Evolutionary conservation across 306 rosid genomes (phyloP).

Genomic region (Castanea mollissima): DNA sequence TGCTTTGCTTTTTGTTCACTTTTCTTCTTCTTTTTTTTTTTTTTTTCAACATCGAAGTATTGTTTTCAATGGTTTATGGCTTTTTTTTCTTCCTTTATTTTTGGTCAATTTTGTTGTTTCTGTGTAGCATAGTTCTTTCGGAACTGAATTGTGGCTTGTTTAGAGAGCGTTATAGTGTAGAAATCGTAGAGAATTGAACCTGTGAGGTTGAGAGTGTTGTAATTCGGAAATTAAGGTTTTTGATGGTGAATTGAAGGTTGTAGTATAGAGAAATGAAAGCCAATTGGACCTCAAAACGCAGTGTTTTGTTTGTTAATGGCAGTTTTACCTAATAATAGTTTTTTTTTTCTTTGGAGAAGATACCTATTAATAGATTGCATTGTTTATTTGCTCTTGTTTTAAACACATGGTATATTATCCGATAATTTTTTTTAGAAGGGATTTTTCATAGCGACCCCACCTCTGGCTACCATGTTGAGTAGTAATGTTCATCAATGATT

Average conservation of each 20-base stretch:
- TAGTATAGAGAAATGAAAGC: not conserved
- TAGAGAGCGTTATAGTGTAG: not conserved
- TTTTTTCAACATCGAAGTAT: slow-evolving; percentile 3
- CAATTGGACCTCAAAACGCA: not conserved
- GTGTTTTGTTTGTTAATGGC: not conserved
- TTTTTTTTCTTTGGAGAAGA: not conserved
- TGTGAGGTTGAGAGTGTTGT: not conserved
- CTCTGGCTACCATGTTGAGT: too few species aligned
- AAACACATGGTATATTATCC: too few species aligned
- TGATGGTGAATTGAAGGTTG: not conserved
- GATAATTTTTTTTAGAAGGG: too few species aligned
- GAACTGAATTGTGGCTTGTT: slow-evolving; percentile 10
- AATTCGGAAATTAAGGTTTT: slow-evolving; percentile 31
- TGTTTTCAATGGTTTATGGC: not conserved
- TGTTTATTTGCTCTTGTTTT: not conserved
- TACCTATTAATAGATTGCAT: not conserved
- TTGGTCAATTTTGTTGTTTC: not conserved
- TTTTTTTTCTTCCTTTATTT: not conserved
- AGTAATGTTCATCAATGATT: too few species aligned
- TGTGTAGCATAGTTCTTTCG: slow-evolving; percentile 14
- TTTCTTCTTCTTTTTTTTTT: not conserved
- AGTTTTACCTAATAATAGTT: not conserved
- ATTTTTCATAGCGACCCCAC: too few species aligned
- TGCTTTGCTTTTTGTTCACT: not conserved
- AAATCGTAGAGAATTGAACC: not conserved